Base-by-base conservation (phyloP, 176 grass and related monocot species). In the Olyra latifolia region DNA sequence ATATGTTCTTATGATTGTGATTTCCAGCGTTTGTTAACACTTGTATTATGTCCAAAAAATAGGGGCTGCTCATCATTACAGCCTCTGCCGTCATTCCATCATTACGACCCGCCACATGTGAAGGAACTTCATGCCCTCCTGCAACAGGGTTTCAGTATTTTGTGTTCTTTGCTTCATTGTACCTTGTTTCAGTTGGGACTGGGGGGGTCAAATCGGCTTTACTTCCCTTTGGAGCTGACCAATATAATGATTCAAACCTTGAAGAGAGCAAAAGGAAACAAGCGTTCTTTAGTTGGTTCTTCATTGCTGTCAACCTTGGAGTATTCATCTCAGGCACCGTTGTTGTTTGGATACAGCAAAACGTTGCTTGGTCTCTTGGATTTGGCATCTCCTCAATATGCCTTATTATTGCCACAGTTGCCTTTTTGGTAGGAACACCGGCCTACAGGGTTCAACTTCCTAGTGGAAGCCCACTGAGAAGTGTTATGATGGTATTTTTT, bases 291-390 rank as follows among this genome's bases (percentile, higher is more conserved):
- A 95, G 95, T 83, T 83, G 72, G 66, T 98, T 98, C 63, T 98
- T 93, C 76, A 82, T 95, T 44, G 84, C 86, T 45, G 1, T 92
- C 78, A 98, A 93, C 73, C 71, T 89, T 47, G 92, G 95, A 74
- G 72, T 98, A 71, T 90, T 98, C 80, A 89, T 88, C 65, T 85
- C 90, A 0, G 92, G 95, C 63, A 94, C 86, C 20, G 64, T 89
- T 61, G 42, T 98, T 42, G 92, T 93, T n/a, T 95, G 95, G 95
- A 76, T 95, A 75, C 92, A 98, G 55, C 83, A 93, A 85, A 93
- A 95, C 75, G 77, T 98, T 60, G 78, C 85, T 60, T 98, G 95
- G 90, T 77, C 81, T 54, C 66, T 98, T 76, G 95, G 92, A 73
- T 98, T 98, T 49, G 92, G 86, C 60, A 94, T 98, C 38, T 82